Evolutionary conservation across 345 rosid genomes (phyloP).

Genomic region (Brassica rapa): DNA sequence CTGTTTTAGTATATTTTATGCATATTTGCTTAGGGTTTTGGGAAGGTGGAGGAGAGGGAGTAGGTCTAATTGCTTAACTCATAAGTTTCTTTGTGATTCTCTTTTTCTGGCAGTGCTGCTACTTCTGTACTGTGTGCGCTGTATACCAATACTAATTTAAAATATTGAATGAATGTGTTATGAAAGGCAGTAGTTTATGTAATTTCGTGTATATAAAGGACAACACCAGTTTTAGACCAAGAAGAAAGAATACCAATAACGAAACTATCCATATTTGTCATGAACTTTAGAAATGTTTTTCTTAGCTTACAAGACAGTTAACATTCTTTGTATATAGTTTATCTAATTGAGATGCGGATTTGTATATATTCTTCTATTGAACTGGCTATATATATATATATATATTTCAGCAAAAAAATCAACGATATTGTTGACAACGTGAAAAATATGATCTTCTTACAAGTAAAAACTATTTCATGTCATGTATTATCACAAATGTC

Average conservation of each 20-base stretch:
- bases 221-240: not conserved
- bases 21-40: constrained; percentile 38
- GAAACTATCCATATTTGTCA: not conserved
- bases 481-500: not conserved
- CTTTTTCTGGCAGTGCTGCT: constrained; percentile 31
- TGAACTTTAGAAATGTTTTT: not conserved
- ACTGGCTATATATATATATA: not conserved
- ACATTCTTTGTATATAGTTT: not conserved
- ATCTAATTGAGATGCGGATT: not conserved
- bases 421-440: not conserved
- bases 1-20: constrained; percentile 34
- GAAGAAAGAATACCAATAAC: constrained; percentile 1
- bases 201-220: not conserved
- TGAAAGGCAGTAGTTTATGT: constrained; percentile 6
- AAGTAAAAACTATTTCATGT: not conserved
- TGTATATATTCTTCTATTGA: not conserved
- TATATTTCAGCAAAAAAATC: not conserved
- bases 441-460: not conserved
- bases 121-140: constrained; percentile 24
- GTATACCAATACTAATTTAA: not conserved
- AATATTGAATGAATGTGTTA: not conserved
- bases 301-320: not conserved
- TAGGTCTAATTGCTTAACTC: constrained; percentile 37
- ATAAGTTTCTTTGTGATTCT: constrained; percentile 41
- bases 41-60: constrained; percentile 36